phyloP scores from a whole-genome alignment of 176 grass and related monocot species.

The Oryza coarctata region DNA sequence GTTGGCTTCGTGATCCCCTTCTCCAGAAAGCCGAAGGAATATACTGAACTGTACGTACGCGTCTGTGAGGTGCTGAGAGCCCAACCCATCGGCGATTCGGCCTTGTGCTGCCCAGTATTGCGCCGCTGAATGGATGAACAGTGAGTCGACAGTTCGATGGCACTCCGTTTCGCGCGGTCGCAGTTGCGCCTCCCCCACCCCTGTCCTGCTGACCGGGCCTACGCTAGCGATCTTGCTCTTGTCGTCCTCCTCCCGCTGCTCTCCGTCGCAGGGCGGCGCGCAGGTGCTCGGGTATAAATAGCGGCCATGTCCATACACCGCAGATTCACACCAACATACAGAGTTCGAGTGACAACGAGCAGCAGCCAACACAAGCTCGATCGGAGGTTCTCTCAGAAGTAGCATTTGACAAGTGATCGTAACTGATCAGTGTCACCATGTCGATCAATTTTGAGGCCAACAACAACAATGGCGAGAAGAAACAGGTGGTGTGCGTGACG shows the following conservation, averaged over 20 bases:
- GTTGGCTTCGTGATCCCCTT: not conserved
- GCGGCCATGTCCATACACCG: not conserved
- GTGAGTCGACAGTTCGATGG: not conserved
- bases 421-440: not conserved
- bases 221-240: not conserved
- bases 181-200: not conserved
- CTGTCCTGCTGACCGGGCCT: not conserved
- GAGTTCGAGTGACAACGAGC: not conserved
- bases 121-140: not conserved
- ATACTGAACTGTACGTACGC: not conserved
- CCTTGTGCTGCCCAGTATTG: not conserved
- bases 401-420: not conserved
- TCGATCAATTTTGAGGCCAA: not conserved
- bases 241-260: not conserved
- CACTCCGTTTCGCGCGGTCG: not conserved
- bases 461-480: not conserved
- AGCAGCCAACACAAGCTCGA: not conserved
- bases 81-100: not conserved
- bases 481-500: conserved; percentile 46
- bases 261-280: not conserved
- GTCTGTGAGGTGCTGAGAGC: not conserved
- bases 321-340: not conserved
- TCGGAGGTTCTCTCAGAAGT: not conserved
- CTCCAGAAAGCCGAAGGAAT: not conserved
- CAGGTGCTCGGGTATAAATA: conserved; percentile 12